Conservation (phyloP, 2,329 filamentous ascomycete genomes). For the Capronia coronata region DNA sequence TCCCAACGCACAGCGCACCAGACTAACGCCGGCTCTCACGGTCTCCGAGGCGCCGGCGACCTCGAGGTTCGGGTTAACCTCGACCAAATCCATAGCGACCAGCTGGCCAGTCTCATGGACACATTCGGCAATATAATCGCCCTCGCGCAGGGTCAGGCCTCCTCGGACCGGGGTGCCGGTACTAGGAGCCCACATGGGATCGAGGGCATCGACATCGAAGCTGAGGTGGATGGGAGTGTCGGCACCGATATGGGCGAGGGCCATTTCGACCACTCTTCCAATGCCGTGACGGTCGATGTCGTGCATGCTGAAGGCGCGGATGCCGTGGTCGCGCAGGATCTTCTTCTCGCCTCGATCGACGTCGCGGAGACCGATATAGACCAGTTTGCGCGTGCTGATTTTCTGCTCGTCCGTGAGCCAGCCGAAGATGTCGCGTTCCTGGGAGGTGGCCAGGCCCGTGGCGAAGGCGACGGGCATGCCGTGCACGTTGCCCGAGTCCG, state of each 20-base stretch:
- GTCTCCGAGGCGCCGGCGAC: slow-evolving; percentile 72
- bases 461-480: slow-evolving; percentile 96
- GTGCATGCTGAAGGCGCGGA: slow-evolving; percentile 98
- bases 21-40: slow-evolving; percentile 78
- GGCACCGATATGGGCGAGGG: slow-evolving; percentile 85
- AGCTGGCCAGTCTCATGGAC: slow-evolving; percentile 74
- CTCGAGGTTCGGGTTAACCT: slow-evolving; percentile 70
- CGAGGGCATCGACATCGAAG: slow-evolving; percentile 93
- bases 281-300: slow-evolving; percentile 95
- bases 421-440: slow-evolving; percentile 73
- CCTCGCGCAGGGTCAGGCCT: slow-evolving; percentile 86
- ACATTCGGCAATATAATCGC: slow-evolving; percentile 90
- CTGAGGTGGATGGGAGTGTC: slow-evolving; percentile 96
- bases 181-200: slow-evolving; percentile 92
- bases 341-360: slow-evolving; percentile 92
- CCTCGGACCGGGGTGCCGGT: slow-evolving; percentile 93
- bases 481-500: slow-evolving; percentile 87
- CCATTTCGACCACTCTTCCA: slow-evolving; percentile 94
- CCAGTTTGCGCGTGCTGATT: slow-evolving; percentile 72
- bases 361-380: slow-evolving; percentile 93
- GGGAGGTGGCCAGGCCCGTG: slow-evolving; percentile 72
- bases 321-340: slow-evolving; percentile 77
- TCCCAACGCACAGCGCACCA: slow-evolving; percentile 85
- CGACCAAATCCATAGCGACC: slow-evolving; percentile 73
- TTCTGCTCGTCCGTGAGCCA: slow-evolving; percentile 62